Evolutionary conservation across 306 rosid genomes (phyloP), one percentile per base, ranked within the genome.

Genomic region (Vicia sativa): DNA sequence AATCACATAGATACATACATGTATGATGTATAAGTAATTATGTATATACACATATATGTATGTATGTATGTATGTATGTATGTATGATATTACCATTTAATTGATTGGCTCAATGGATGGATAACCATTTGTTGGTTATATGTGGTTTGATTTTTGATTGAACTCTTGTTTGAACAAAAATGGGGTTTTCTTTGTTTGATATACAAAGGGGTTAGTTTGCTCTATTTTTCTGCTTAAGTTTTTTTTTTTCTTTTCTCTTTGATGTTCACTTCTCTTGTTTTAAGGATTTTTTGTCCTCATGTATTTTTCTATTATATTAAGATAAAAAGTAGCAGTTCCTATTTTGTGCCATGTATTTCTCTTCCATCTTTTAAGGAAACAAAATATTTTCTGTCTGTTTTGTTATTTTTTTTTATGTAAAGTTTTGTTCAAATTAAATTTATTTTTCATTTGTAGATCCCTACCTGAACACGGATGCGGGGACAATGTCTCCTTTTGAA

Each of bases 401-500:
- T 54, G 15, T 29, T 49, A 16, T 55, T 49, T 25, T 65, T 70
- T 59, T 44, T 26, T 43, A 42, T 59, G 18, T 11, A 53, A n/a
- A 53, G 14, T 64, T 26, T 13, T 73, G 39, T 71, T 81, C 64
- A 12, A 38, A 52, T 49, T 70, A 12, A 38, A 45, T 49, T 62
- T 52, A 41, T 45, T 59, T 52, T 12, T 61, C 50, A 12, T 52
- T 44, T 81, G 83, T 83, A 90, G 95, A 90, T 73, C 96, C 96
- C 48, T 90, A 90, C 78, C 80, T 90, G 70, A 90, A 90, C 84
- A 90, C 95, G 0, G 95, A 90, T 83, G 96, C 96, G 0, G 95
- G 96, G 45, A 87, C 95, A 44, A 90, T 90, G 96, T 87, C 96
- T 70, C 95, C 96, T 54, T 90, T 90, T 68, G 91, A 87, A 77